Base-by-base conservation (phyloP, 495 filamentous ascomycete genomes). In the Penicillium dipodomyicola region DNA sequence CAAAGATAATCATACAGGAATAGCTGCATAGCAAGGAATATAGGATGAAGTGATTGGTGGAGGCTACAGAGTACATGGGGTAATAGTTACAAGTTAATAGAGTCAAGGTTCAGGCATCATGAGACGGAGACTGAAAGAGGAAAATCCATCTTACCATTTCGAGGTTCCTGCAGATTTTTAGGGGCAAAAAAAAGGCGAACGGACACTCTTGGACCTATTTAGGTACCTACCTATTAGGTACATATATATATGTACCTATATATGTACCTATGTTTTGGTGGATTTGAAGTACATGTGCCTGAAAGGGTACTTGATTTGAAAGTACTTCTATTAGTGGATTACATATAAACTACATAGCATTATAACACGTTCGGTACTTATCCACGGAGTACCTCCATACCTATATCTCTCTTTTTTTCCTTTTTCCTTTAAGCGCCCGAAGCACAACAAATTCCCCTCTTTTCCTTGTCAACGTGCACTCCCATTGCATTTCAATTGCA, bases 391-490 rank as follows among this genome's bases (percentile, higher is more conserved):
- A 48, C 25, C 44, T 32, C 22, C 10, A 15, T 19, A 30, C 25
- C 27, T 49, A 17, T 10, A n/a, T 20, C 1, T 10, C n/a, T n/a
- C n/a, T 4, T 58, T 49, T 5, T 25, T 48, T 29, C 27, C 17
- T 25, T 39, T 41, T 37, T 43, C n/a, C 48, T 39, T 63, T 65
- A 72, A 72, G 71, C 71, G 69, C 71, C 63, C 60, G 65, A 71
- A 62, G 63, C 71, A 65, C 67, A 56, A 60, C 52, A 65, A 67
- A 57, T 56, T 37, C 17, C 9, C 15, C 46, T 32, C n/a, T 40
- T 46, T 37, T n/a, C 12, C 14, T 20, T 17, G 10, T 29, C 12
- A 53, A 51, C 50, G 50, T 25, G 23, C 23, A 6, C 23, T 25
- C 6, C 23, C 23, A 25, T 25, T 25, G 23, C 23, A 25, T 5